Base-by-base conservation (phyloP, 805 yeast species). In the Metschnikowia vanudenii region DNA sequence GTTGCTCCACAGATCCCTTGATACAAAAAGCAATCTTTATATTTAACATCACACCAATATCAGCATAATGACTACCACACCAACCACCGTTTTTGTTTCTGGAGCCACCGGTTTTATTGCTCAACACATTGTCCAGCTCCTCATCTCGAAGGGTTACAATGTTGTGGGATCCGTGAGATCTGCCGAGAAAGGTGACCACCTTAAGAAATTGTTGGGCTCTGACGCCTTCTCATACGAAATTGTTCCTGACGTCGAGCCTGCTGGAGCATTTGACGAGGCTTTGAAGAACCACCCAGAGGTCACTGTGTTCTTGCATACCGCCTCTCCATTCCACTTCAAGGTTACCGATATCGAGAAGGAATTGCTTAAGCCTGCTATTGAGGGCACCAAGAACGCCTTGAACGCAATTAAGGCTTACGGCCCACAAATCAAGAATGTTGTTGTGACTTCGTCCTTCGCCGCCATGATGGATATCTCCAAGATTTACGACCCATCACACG, bases 291-390 rank as follows among this genome's bases (percentile, higher is more conserved):
- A 75, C 52, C 75, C 76, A 29, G 83, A 80, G 35, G 74, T 80
- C 46, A 67, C 69, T 12, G 78, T 74, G 29, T 81, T 82, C 41
- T 54, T 81, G 39, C 88, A 82, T 61, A 74, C 82, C 10, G 87
- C 88, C 3, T 75, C 84, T n/a, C 85, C 87, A 12, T 76, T 76
- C 57, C 66, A 71, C 26, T 75, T 72, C 58, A 68, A 72, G 13
- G 62, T 68, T 26, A 61, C 68, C 9, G 69, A 73, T 49, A 64
- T 75, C 29, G 82, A 75, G 47, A 71, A 73, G 43, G 82, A 78
- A 17, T 65, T 81, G 46, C 63, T 81, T 47, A 67, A 59, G 19
- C 87, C 88, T 6, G 85, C 86, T 1, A 63, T 79, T 6, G 32
- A 40, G 18, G 59, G 60, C n/a, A 55, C 59, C n/a, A 40, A 37